A percentile compares a stretch with the other conserved stretches of the same genome.
Evolutionary conservation across 805 yeast species (phyloP).

Genomic region (Diddensiella santjacobensis): DNA sequence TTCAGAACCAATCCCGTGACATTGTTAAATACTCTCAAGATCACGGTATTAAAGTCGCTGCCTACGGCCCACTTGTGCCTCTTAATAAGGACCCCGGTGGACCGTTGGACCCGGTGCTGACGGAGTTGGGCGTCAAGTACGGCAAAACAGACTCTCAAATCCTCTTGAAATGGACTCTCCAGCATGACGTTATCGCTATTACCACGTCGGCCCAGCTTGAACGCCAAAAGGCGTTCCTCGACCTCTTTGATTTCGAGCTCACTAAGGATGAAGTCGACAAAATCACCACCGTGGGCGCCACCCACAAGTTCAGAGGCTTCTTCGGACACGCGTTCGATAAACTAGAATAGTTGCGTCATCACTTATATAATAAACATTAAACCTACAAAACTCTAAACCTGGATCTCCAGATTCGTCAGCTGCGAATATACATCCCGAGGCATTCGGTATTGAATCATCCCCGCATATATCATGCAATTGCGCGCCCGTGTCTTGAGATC

Average conservation of each 20-base stretch:
- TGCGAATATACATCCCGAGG: conserved; percentile 65
- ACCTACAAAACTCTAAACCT: conserved; percentile 7
- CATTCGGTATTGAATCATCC: conserved; percentile 26
- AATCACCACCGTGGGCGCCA: conserved; percentile 23
- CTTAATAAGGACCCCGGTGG: conserved; percentile 46
- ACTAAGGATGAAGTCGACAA: conserved; percentile 40
- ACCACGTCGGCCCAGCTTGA: conserved; percentile 55
- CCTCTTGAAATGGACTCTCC: conserved; percentile 60
- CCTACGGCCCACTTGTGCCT: conserved; percentile 75
- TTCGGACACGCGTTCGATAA: background rate
- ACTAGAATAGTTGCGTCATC: background rate
- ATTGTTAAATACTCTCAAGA: conserved; percentile 43
- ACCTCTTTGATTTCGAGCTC: conserved; percentile 47
- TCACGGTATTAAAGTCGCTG: conserved; percentile 52
- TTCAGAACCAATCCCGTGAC: conserved; percentile 42
- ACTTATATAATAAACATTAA: too few species aligned
- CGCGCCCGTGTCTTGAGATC: conserved; percentile 63
- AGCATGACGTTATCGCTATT: conserved; percentile 65
- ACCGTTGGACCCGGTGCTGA: conserved; percentile 43
- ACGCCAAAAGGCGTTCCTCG: conserved; percentile 52
- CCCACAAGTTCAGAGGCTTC: background rate
- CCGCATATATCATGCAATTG: conserved; percentile 92
- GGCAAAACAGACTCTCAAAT: conserved; percentile 28
- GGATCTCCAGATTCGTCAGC: conserved; percentile 55
- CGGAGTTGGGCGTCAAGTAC: conserved; percentile 55